Percentiles rank a stretch among this genome's conserved stretches.
These are phyloP conservation scores for Sporothrix schenckii DNA, from an alignment of 2,329 filamentous ascomycete genomes.

Conservation along the genomic window DNA sequence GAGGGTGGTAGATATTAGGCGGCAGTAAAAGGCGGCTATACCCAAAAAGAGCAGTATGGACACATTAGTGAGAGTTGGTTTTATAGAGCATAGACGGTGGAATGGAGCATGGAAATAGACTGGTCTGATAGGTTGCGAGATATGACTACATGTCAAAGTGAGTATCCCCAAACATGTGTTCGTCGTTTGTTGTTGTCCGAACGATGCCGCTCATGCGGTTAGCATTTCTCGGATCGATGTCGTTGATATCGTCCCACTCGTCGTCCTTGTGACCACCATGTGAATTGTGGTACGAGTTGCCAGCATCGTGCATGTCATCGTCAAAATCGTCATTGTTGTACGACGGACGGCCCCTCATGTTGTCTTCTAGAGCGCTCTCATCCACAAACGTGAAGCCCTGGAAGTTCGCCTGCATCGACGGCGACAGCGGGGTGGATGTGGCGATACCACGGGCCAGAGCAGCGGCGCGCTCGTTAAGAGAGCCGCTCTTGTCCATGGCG, in stretches of 20 bases:
- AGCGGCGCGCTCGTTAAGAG: constrained; percentile 87
- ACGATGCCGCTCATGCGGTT: constrained; percentile 68
- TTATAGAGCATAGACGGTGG: background rate
- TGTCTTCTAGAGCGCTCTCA: constrained; percentile 88
- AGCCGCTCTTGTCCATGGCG: constrained; percentile 81
- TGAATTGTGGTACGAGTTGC: constrained; percentile 49
- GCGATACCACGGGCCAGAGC: constrained; percentile 83
- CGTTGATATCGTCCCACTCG: constrained; percentile 63
- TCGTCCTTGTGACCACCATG: constrained; percentile 42
- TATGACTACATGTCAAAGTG: constrained; percentile 63
- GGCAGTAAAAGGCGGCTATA: background rate
- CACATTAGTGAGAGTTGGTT: background rate
- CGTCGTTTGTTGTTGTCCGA: constrained; percentile 61
- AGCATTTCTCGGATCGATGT: constrained; percentile 54
- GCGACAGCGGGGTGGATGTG: constrained; percentile 88
- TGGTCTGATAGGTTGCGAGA: constrained; percentile 17
- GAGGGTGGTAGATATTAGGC: background rate
- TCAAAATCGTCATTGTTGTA: constrained; percentile 50
- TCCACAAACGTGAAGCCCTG: constrained; percentile 99
- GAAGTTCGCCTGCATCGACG: constrained; percentile 96
- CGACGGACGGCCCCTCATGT: constrained; percentile 62
- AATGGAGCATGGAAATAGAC: constrained; percentile 1
- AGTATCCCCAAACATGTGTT: constrained; percentile 64
- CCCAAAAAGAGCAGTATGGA: background rate
- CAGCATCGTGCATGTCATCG: constrained; percentile 64